A percentile compares a stretch with the other conserved stretches of the same genome.
phyloP scores from a whole-genome alignment of 257 asterid genomes.

The Solanum acaule region DNA sequence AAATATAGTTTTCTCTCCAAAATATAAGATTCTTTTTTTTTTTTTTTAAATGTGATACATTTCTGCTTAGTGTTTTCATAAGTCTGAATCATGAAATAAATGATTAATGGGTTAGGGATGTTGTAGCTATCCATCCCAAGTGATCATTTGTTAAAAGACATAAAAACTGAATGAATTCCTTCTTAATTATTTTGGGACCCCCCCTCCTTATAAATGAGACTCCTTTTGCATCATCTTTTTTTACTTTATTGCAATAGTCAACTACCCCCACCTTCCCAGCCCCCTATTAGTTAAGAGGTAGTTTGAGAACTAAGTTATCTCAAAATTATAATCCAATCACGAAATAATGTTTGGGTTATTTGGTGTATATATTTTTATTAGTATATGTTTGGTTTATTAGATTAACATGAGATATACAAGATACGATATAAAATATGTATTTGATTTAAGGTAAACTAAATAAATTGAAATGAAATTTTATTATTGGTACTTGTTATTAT shows the following conservation, averaged over 20 bases:
- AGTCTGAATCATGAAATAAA: background rate
- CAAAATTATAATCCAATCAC: no score
- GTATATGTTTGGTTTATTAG: no score
- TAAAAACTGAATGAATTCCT: background rate
- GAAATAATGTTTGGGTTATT: background rate
- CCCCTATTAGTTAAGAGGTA: background rate
- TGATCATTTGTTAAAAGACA: background rate
- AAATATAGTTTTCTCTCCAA: background rate
- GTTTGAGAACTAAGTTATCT: background rate
- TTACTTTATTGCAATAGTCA: conserved; percentile 1
- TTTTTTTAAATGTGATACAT: background rate
- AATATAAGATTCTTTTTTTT: background rate
- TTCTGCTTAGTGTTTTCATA: background rate
- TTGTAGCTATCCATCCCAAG: background rate
- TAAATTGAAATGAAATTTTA: background rate
- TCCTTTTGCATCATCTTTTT: conserved; percentile 23
- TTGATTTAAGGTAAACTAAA: background rate
- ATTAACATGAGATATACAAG: no score
- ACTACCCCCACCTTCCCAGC: no score
- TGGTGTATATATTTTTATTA: background rate
- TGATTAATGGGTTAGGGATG: background rate
- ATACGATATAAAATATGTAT: no score
- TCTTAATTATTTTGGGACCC: conserved; percentile 24
- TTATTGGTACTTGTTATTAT: background rate
- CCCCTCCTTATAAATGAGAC: conserved; percentile 18